Conservation (phyloP, 23 red algal species). For the Agarophyton chilense region DNA sequence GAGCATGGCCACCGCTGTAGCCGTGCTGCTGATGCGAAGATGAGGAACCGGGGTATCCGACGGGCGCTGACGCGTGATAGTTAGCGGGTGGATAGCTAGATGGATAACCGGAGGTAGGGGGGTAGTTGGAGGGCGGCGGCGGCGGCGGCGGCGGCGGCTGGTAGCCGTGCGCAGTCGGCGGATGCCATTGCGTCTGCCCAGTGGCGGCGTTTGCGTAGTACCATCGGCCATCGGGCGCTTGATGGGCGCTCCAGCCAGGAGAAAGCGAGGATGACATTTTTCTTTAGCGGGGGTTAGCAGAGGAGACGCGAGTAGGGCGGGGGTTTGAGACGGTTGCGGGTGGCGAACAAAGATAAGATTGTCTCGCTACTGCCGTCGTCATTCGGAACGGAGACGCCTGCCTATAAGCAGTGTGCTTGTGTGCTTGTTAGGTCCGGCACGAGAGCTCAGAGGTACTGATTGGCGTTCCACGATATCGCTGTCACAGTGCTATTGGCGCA, state of each 20-base stretch:
- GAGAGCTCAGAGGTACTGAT: too few relatives aligned
- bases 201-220: slow-evolving; percentile 47
- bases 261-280: slow-evolving; percentile 18
- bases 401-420: too few relatives aligned
- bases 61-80: neutral
- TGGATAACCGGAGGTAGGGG: neutral
- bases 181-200: slow-evolving; percentile 52
- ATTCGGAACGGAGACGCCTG: too few relatives aligned
- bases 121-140: slow-evolving; percentile 6
- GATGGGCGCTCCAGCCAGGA: slow-evolving; percentile 63
- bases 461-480: too few relatives aligned
- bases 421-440: too few relatives aligned
- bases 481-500: neutral
- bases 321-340: neutral
- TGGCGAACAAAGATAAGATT: neutral
- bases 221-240: slow-evolving; percentile 49
- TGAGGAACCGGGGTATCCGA: slow-evolving; percentile 2
- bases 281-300: neutral
- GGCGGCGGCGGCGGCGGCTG: neutral
- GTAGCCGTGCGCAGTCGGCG: neutral
- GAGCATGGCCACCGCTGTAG: neutral
- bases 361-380: too few relatives aligned
- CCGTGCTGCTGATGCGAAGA: slow-evolving; percentile 14
- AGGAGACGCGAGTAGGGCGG: neutral
- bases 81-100: neutral